A percentile compares a stretch with the other conserved stretches of the same genome.
Evolutionary conservation across 257 asterid species (phyloP).

Genomic region (Salvia hispanica): DNA sequence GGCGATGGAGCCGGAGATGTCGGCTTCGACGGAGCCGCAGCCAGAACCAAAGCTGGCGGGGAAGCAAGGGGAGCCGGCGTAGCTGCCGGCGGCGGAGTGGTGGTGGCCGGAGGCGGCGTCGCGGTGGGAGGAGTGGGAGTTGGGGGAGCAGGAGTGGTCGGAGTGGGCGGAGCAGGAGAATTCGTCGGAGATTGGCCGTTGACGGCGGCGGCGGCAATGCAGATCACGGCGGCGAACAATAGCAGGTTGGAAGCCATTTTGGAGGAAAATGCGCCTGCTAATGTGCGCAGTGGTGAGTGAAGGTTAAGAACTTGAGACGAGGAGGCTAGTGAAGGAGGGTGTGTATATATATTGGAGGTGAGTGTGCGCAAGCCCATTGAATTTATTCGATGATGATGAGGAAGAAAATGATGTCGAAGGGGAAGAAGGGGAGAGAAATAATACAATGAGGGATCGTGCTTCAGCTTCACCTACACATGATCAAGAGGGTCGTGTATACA

Average conservation of each 20-base stretch:
- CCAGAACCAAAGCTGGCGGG: constrained; percentile 49
- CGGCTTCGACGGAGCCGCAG: constrained; percentile 46
- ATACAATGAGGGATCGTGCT: no score
- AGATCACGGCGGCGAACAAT: constrained; percentile 45
- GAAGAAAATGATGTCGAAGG: no score
- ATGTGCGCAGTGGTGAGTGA: constrained; percentile 35
- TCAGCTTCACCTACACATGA: no score
- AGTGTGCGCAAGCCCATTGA: no score
- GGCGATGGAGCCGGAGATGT: constrained; percentile 64
- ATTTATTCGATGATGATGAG: no score
- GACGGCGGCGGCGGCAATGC: constrained; percentile 56
- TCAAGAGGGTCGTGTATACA: no score
- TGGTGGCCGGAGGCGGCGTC: constrained; percentile 39
- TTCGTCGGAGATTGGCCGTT: constrained; percentile 61
- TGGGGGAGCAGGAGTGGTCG: constrained; percentile 42
- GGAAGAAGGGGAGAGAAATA: no score
- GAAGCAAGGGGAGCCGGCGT: constrained; percentile 48
- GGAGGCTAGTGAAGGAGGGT: neutral
- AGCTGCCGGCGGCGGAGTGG: constrained; percentile 40
- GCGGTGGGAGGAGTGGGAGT: constrained; percentile 37
- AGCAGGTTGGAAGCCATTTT: constrained; percentile 45
- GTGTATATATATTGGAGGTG: constrained; percentile 42
- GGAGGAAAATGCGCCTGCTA: neutral
- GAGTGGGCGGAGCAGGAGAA: constrained; percentile 55
- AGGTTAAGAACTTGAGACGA: constrained; percentile 33